Conservation (phyloP, 2,329 filamentous ascomycete species). For the Fusarium tanahbumbuense region DNA sequence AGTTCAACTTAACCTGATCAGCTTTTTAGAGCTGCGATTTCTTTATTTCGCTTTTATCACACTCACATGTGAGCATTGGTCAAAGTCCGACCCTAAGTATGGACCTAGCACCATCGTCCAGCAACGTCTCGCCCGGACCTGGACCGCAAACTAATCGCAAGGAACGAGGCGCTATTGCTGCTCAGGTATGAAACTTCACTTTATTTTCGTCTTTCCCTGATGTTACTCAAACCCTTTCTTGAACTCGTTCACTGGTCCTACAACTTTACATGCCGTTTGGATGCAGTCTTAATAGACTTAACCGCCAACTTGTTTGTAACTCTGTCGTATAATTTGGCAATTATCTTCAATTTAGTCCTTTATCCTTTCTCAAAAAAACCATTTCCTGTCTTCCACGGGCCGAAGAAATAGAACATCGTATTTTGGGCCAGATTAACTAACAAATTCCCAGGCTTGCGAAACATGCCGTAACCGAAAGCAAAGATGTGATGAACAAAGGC, state of each 20-base stretch:
- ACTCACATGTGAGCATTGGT: slow-evolving; percentile 38
- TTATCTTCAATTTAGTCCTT: not conserved
- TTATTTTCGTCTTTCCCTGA: slow-evolving; percentile 7
- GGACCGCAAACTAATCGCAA: slow-evolving; percentile 51
- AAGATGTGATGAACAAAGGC: slow-evolving; percentile 71
- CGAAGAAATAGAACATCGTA: not conserved
- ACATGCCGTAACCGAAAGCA: slow-evolving; percentile 71
- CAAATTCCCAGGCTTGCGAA: slow-evolving; percentile 62
- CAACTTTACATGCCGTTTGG: not conserved
- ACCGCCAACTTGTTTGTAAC: not conserved
- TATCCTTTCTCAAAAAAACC: not conserved
- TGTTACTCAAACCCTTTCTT: not conserved
- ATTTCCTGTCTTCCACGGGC: not conserved
- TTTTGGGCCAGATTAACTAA: slow-evolving; percentile 17
- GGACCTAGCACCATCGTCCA: slow-evolving; percentile 44
- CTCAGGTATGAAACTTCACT: slow-evolving; percentile 47
- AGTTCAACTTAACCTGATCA: slow-evolving; percentile 32
- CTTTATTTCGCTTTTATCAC: slow-evolving; percentile 8
- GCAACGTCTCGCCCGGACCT: slow-evolving; percentile 51
- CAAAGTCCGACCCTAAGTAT: slow-evolving; percentile 38
- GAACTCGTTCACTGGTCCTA: not conserved
- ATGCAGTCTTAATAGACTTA: not conserved
- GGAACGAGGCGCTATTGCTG: slow-evolving; percentile 55
- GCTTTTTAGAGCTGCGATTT: slow-evolving; percentile 44
- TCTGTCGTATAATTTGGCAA: not conserved